These are phyloP conservation scores for Aspergillus ellipticus DNA, from an alignment of 495 filamentous ascomycete species.

Conservation along the genomic window DNA sequence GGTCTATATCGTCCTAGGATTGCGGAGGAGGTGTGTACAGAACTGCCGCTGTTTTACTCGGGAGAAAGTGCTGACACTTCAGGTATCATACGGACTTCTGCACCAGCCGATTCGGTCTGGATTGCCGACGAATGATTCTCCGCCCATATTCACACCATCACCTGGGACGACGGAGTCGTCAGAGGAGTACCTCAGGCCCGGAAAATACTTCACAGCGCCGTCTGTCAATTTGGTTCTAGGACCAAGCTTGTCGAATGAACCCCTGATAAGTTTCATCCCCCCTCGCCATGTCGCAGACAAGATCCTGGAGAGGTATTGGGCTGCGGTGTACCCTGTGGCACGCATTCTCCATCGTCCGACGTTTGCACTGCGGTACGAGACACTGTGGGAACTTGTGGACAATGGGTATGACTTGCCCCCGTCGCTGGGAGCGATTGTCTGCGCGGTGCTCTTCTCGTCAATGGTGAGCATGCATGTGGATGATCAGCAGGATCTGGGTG, in stretches of 20 bases:
- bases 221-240: neutral
- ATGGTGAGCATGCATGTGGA: neutral
- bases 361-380: slow-evolving; percentile 57
- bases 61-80: neutral
- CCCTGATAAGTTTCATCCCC: neutral
- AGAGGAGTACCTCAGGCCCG: neutral
- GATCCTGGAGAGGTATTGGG: slow-evolving; percentile 62
- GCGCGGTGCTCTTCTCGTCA: neutral
- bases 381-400: slow-evolving; percentile 58
- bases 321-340: slow-evolving; percentile 62
- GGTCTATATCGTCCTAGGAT: slow-evolving; percentile 1
- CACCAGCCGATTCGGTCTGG: neutral
- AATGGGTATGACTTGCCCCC: slow-evolving; percentile 18
- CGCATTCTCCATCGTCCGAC: slow-evolving; percentile 60
- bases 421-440: slow-evolving; percentile 6
- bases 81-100: neutral
- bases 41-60: neutral
- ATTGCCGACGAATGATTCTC: neutral
- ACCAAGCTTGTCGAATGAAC: neutral
- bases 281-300: slow-evolving; percentile 42
- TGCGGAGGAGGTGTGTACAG: slow-evolving; percentile 1
- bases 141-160: neutral
- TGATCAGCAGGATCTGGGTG: neutral
- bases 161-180: neutral
- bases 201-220: neutral